These are phyloP conservation scores for Mortierella sp. DNA, from an alignment of 371 early-diverging fungal genomes.

Conservation along the genomic window DNA sequence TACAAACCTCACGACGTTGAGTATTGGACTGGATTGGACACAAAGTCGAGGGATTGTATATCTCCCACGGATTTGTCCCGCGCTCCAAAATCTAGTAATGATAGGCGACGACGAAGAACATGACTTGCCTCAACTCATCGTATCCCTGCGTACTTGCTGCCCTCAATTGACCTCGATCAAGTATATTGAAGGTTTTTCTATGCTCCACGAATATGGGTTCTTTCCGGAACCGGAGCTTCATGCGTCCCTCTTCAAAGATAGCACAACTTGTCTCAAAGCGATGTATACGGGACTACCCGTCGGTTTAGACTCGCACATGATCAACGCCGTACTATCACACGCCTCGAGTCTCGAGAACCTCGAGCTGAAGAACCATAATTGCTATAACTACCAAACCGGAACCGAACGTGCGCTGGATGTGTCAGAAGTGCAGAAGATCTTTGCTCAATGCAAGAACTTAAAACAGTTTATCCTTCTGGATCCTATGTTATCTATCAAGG, in stretches of 20 bases:
- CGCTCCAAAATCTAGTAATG: neutral
- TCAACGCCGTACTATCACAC: neutral
- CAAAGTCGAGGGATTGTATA: neutral
- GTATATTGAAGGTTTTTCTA: slow-evolving; percentile 2
- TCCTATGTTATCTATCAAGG: neutral
- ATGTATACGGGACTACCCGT: neutral
- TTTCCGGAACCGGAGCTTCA: neutral
- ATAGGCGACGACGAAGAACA: slow-evolving; percentile 1
- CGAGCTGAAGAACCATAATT: neutral
- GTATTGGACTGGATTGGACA: neutral
- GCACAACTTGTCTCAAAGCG: neutral
- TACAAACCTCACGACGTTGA: neutral
- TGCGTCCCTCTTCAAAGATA: slow-evolving; percentile 2
- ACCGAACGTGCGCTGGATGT: neutral
- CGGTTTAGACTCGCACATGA: neutral
- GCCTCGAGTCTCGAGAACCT: neutral
- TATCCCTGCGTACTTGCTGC: neutral
- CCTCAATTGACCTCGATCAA: neutral
- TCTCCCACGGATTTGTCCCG: slow-evolving; percentile 7
- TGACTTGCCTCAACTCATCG: neutral
- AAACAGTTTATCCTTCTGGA: neutral
- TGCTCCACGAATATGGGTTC: slow-evolving; percentile 1
- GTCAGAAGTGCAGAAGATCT: neutral
- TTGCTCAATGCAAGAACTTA: neutral
- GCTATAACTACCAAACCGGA: neutral